A percentile compares a stretch with the other conserved stretches of the same genome.
These are phyloP conservation scores for Apiospora aurea DNA, from an alignment of 2,329 filamentous ascomycete genomes.

Conservation along the genomic window DNA sequence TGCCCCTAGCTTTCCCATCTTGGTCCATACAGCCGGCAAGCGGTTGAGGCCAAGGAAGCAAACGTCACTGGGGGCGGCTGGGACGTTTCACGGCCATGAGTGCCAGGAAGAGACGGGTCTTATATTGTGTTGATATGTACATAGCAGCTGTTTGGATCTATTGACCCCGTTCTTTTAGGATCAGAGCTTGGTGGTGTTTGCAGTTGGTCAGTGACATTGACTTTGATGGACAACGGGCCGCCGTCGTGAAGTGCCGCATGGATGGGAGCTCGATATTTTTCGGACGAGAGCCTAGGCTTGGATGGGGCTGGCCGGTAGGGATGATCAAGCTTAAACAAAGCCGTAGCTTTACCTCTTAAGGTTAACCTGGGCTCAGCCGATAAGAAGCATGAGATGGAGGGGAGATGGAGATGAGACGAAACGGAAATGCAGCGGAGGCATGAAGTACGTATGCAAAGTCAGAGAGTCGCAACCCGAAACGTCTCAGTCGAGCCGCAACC, in stretches of 20 bases:
- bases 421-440: not conserved
- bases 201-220: not conserved
- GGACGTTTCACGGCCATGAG: not conserved
- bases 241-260: not conserved
- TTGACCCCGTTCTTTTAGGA: not conserved
- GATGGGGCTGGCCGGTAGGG: not conserved
- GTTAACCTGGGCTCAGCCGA: conserved; percentile 1
- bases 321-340: conserved; percentile 11
- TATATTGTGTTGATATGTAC: not conserved
- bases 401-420: conserved; percentile 16
- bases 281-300: not conserved
- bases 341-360: not conserved
- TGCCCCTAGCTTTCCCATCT: conserved; percentile 9
- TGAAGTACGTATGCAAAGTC: conserved; percentile 4
- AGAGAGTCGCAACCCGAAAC: conserved; percentile 6
- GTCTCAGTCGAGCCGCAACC: conserved; percentile 18
- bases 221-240: conserved; percentile 10
- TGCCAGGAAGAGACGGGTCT: not conserved
- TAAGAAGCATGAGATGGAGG: not conserved
- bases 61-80: not conserved
- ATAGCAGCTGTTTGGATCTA: too few species aligned
- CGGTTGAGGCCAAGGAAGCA: not conserved
- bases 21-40: not conserved
- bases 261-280: conserved; percentile 4
- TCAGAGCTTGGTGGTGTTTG: not conserved